These are phyloP conservation scores for Metschnikowia proteae DNA, from an alignment of 805 yeast genomes.

Conservation along the genomic window DNA sequence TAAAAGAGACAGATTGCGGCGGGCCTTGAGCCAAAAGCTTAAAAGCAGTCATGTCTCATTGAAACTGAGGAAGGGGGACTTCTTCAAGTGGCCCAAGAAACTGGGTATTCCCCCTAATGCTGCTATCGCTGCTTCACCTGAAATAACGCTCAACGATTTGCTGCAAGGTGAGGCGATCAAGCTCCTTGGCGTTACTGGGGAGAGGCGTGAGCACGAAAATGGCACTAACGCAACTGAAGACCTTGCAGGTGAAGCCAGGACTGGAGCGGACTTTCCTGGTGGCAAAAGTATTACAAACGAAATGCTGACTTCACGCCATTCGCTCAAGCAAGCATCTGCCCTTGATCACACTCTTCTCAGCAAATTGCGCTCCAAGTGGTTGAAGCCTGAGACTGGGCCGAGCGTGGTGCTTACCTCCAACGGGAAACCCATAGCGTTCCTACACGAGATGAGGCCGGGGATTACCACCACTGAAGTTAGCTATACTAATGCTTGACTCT, in stretches of 20 bases:
- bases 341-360: conserved; percentile 8
- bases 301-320: neutral
- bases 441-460: conserved; percentile 13
- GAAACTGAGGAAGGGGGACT: neutral
- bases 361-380: conserved; percentile 12
- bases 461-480: conserved; percentile 13
- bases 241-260: neutral
- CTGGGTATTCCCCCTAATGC: neutral
- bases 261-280: neutral
- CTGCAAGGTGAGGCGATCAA: neutral
- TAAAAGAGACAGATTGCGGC: conserved; percentile 1
- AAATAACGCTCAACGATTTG: neutral
- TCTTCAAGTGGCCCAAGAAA: neutral
- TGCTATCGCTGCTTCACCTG: neutral
- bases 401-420: neutral
- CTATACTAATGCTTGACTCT: neutral
- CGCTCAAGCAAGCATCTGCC: neutral
- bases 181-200: neutral
- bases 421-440: conserved; percentile 8
- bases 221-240: neutral
- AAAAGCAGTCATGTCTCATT: neutral
- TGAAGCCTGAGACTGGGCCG: conserved; percentile 3
- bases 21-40: conserved; percentile 1
- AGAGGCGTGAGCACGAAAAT: neutral
- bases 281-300: neutral